Evolutionary conservation across 116 monocot genomes (phyloP).

Genomic region (Phalaenopsis hybrid): DNA sequence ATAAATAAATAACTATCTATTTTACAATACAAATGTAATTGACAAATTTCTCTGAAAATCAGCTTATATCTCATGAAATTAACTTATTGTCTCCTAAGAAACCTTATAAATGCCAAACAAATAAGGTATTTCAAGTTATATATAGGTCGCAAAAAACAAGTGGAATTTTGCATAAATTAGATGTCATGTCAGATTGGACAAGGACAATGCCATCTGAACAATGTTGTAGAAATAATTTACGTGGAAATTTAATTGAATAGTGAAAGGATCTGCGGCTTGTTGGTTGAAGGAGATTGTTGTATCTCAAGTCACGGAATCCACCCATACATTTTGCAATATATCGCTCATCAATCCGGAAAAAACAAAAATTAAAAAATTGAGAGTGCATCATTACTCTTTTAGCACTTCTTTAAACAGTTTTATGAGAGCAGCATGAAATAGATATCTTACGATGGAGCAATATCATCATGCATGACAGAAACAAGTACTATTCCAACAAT

Average conservation of each 20-base stretch:
- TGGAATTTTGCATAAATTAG: neutral
- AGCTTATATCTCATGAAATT: neutral
- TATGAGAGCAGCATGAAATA: neutral
- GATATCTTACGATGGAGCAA: slow-evolving; percentile 69
- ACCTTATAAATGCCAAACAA: neutral
- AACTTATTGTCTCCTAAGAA: neutral
- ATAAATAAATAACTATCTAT: neutral
- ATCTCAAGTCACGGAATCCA: too few species aligned
- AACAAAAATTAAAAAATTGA: too few species aligned
- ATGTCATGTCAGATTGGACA: neutral
- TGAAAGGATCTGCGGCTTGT: neutral
- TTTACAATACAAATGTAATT: neutral
- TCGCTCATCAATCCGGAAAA: too few species aligned
- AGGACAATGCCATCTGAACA: neutral
- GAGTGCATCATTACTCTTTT: neutral
- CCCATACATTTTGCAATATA: too few species aligned
- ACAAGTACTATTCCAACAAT: slow-evolving; percentile 61
- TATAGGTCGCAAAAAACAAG: neutral
- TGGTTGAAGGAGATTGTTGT: too few species aligned
- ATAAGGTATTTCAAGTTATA: neutral
- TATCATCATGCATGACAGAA: slow-evolving; percentile 69
- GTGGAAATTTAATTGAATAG: neutral
- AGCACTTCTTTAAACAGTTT: neutral
- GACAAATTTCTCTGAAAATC: neutral
- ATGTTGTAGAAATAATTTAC: neutral